Conservation (phyloP, 306 rosid genomes). For the Cicer yamashitae region DNA sequence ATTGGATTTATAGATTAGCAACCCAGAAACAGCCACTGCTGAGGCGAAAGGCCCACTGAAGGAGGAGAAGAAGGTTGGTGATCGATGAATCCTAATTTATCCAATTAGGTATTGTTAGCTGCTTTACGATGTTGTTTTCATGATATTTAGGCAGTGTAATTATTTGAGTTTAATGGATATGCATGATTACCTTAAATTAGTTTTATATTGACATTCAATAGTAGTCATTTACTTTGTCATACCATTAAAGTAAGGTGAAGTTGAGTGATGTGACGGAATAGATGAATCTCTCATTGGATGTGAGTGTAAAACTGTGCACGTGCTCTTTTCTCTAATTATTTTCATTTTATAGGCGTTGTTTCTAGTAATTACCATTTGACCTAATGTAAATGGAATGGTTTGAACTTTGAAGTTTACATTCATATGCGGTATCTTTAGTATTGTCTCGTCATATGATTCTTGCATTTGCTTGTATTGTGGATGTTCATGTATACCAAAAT, state of each 20-base stretch:
- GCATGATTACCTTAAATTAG: too few species aligned
- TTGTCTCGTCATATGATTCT: not conserved
- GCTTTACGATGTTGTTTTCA: not conserved
- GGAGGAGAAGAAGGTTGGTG: slow-evolving; percentile 48
- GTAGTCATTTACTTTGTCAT: too few species aligned
- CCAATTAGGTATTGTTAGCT: not conserved
- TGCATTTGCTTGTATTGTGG: too few species aligned
- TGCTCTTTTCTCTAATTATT: not conserved
- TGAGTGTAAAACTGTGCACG: too few species aligned
- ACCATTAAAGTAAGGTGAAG: too few species aligned
- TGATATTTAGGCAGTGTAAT: not conserved
- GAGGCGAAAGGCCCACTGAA: slow-evolving; percentile 69
- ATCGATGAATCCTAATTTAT: slow-evolving; percentile 56
- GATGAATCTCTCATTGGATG: too few species aligned
- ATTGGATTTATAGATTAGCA: slow-evolving; percentile 63
- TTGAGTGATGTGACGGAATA: too few species aligned
- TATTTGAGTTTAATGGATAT: not conserved
- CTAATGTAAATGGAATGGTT: slow-evolving; percentile 33
- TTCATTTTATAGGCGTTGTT: not conserved
- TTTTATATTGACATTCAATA: too few species aligned
- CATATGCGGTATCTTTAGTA: not conserved
- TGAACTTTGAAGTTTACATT: not conserved
- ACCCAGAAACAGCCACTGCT: slow-evolving; percentile 44
- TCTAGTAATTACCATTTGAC: not conserved
- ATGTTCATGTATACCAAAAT: too few species aligned